Conservation (phyloP, 768 basidiomycete genomes). For the Kwoniella newhampshirensis region DNA sequence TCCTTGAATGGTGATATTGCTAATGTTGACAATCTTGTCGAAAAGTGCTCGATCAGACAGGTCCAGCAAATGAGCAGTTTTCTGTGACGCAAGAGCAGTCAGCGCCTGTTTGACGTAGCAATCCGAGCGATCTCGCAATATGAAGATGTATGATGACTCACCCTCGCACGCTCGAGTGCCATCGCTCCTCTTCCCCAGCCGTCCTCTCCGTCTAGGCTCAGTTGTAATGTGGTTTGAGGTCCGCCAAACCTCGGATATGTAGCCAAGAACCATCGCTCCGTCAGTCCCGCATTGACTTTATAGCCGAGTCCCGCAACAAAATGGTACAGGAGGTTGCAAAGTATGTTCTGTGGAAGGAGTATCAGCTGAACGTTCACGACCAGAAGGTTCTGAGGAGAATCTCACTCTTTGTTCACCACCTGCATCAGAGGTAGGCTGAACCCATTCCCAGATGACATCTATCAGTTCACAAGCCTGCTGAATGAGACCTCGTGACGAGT, state of each 20-base stretch:
- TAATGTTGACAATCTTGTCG: slow-evolving; percentile 8
- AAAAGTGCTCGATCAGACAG: neutral
- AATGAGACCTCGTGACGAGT: slow-evolving; percentile 9
- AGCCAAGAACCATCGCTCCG: slow-evolving; percentile 24
- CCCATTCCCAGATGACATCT: slow-evolving; percentile 14
- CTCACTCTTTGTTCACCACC: slow-evolving; percentile 29
- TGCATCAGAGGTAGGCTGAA: slow-evolving; percentile 10
- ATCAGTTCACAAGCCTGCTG: slow-evolving; percentile 5
- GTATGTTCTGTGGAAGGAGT: slow-evolving; percentile 21
- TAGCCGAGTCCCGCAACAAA: slow-evolving; percentile 23
- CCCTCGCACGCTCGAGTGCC: slow-evolving; percentile 8
- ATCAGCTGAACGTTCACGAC: neutral
- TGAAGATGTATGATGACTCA: slow-evolving; percentile 1
- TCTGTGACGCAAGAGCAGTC: neutral
- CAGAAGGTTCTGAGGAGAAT: no score
- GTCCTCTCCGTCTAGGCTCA: neutral
- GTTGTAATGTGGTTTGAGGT: neutral
- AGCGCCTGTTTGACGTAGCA: neutral
- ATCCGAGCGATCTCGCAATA: neutral
- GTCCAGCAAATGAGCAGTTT: slow-evolving; percentile 2
- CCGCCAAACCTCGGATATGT: slow-evolving; percentile 19
- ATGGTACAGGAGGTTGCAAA: slow-evolving; percentile 24
- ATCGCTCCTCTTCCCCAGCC: slow-evolving; percentile 4
- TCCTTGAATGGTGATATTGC: slow-evolving; percentile 10
- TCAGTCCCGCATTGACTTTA: slow-evolving; percentile 17